Percentiles rank a stretch among this genome's conserved stretches.
These are phyloP conservation scores for Cyclotella kingstonii DNA, from an alignment of 108 stramenopile genomes.

Conservation along the genomic window DNA sequence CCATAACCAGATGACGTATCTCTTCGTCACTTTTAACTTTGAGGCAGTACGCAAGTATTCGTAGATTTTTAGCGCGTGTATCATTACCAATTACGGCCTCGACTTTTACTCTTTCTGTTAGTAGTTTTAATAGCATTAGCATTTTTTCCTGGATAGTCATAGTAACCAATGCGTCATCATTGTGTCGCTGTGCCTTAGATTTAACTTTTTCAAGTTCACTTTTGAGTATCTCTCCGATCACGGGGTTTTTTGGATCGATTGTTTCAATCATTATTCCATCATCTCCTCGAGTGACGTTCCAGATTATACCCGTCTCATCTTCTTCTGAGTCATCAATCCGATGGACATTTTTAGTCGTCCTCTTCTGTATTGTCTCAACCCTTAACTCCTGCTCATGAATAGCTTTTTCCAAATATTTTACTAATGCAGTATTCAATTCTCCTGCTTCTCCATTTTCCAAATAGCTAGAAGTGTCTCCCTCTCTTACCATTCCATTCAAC, in stretches of 20 bases:
- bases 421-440: constrained; percentile 74
- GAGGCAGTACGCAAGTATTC: constrained; percentile 75
- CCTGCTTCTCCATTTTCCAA: constrained; percentile 57
- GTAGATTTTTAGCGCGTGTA: constrained; percentile 67
- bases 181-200: constrained; percentile 5
- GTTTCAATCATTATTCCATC: constrained; percentile 70
- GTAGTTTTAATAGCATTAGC: constrained; percentile 65
- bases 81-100: constrained; percentile 83
- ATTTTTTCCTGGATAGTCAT: constrained; percentile 65
- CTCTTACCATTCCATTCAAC: constrained; percentile 73
- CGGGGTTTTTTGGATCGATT: constrained; percentile 73
- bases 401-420: constrained; percentile 76
- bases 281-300: constrained; percentile 66
- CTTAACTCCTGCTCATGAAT: constrained; percentile 80
- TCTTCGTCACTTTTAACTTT: constrained; percentile 53
- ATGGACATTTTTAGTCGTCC: not conserved
- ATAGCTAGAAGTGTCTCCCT: constrained; percentile 31
- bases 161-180: constrained; percentile 20
- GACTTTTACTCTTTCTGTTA: constrained; percentile 77
- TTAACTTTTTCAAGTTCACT: constrained; percentile 54
- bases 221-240: constrained; percentile 47
- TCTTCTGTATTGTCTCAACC: constrained; percentile 45
- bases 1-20: constrained; percentile 60
- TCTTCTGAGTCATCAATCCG: constrained; percentile 3
- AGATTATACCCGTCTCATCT: constrained; percentile 53